Percentiles rank a stretch among this genome's conserved stretches.
These are phyloP conservation scores for Colletotrichum neosansevieriae DNA, from an alignment of 2,329 filamentous ascomycete genomes.

Conservation along the genomic window DNA sequence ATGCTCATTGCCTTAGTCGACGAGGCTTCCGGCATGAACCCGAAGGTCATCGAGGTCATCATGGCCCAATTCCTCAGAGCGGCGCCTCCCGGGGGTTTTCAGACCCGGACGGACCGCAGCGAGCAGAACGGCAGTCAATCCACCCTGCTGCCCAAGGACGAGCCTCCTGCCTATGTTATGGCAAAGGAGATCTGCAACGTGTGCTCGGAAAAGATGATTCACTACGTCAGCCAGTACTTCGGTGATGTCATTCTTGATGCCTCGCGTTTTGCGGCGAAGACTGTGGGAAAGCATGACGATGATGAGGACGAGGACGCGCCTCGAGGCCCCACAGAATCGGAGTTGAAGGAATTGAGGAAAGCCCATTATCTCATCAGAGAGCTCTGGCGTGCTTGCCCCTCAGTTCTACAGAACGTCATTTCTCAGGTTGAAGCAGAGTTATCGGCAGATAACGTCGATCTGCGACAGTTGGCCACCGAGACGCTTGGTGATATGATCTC, in stretches of 20 bases:
- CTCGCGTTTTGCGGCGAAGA: constrained; percentile 68
- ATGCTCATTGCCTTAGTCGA: constrained; percentile 89
- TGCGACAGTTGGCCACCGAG: constrained; percentile 90
- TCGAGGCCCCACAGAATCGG: constrained; percentile 79
- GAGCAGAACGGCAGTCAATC: constrained; percentile 81
- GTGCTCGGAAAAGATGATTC: constrained; percentile 93
- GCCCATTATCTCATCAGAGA: constrained; percentile 91
- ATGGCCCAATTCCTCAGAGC: constrained; percentile 96
- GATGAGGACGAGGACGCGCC: constrained; percentile 73
- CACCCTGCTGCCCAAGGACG: constrained; percentile 86
- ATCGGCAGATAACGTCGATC: constrained; percentile 86
- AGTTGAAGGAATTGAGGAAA: constrained; percentile 88
- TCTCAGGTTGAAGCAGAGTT: constrained; percentile 94
- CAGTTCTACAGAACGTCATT: constrained; percentile 91
- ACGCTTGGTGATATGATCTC: constrained; percentile 95
- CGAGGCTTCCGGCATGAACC: constrained; percentile 81
- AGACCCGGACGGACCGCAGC: constrained; percentile 64
- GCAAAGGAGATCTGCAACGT: constrained; percentile 93
- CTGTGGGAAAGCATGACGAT: constrained; percentile 69
- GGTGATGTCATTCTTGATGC: constrained; percentile 96
- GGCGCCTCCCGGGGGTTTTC: constrained; percentile 72
- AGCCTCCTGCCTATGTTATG: constrained; percentile 95
- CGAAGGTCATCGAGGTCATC: constrained; percentile 89
- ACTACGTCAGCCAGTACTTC: constrained; percentile 95
- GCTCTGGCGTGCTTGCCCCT: constrained; percentile 91